Conservation (phyloP, 2,329 filamentous ascomycete species). For the Phoma sp. region DNA sequence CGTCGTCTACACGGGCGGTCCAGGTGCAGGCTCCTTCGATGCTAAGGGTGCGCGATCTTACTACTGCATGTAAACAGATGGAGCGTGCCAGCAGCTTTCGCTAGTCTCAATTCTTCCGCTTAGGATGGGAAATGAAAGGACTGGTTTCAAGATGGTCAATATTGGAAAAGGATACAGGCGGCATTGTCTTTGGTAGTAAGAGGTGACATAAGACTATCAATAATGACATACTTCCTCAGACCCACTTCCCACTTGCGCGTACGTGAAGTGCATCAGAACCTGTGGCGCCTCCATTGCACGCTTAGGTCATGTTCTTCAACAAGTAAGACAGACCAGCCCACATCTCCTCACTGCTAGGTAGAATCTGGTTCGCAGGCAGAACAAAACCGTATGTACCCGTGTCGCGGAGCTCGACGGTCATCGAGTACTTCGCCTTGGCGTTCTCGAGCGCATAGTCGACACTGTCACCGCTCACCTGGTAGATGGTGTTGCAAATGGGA, state of each 20-base stretch:
- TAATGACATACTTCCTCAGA: background rate
- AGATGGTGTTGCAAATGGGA: constrained; percentile 66
- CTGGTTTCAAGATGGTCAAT: background rate
- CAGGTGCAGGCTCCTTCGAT: constrained; percentile 1
- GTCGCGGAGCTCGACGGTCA: constrained; percentile 59
- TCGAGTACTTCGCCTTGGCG: constrained; percentile 52
- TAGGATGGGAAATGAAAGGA: no score
- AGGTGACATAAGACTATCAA: background rate
- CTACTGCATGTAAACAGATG: constrained; percentile 1
- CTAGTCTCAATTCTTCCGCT: no score
- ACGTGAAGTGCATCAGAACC: background rate
- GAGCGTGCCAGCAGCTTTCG: no score
- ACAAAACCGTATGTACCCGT: constrained; percentile 58
- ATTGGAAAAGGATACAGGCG: background rate
- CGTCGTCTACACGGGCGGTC: constrained; percentile 1
- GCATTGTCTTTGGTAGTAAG: background rate
- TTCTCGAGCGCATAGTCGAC: constrained; percentile 55
- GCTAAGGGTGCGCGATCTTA: constrained; percentile 6
- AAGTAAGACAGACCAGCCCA: constrained; percentile 51
- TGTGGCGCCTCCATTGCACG: no score
- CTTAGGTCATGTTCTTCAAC: constrained; percentile 37
- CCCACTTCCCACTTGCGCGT: background rate
- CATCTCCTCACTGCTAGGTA: constrained; percentile 55
- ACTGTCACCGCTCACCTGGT: constrained; percentile 59
- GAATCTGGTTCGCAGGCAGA: constrained; percentile 57